Percentiles rank a stretch among this genome's conserved stretches.
Conservation (phyloP, 345 rosid genomes). For the Garcia nutans region DNA sequence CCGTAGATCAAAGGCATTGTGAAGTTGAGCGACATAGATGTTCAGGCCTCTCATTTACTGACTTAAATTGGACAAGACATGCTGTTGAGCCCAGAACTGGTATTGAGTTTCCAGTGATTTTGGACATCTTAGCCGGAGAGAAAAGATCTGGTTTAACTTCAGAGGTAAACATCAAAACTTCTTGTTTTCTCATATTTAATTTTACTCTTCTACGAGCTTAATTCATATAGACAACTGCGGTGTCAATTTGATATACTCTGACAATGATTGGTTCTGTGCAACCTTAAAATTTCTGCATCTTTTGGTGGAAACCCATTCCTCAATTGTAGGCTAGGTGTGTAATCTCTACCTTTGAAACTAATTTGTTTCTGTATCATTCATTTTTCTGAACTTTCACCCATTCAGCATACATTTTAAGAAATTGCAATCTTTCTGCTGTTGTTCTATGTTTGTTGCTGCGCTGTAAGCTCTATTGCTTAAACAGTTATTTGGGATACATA, state of each 20-base stretch:
- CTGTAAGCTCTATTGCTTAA: not conserved
- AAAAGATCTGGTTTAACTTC: slow-evolving; percentile 44
- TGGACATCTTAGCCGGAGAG: slow-evolving; percentile 40
- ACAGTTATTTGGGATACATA: too few relatives aligned
- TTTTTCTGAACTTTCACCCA: too few relatives aligned
- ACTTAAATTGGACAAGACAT: slow-evolving; percentile 48
- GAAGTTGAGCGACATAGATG: slow-evolving; percentile 46
- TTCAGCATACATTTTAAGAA: too few relatives aligned
- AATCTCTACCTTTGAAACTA: too few relatives aligned
- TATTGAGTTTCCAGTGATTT: slow-evolving; percentile 66
- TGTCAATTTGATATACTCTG: not conserved
- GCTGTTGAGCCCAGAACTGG: slow-evolving; percentile 78
- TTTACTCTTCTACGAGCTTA: not conserved
- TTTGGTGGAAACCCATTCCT: too few relatives aligned
- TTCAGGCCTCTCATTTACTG: slow-evolving; percentile 46
- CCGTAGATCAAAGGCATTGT: slow-evolving; percentile 53
- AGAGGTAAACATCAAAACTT: slow-evolving; percentile 48
- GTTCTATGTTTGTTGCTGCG: not conserved
- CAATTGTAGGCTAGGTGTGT: too few relatives aligned
- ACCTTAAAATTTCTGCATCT: not conserved
- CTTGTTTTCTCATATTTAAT: not conserved
- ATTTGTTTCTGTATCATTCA: too few relatives aligned
- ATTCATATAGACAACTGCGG: too few relatives aligned
- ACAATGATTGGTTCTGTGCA: not conserved
- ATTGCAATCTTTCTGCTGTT: too few relatives aligned